Conservation (phyloP, 257 asterid genomes). For the Echites panduratus region DNA sequence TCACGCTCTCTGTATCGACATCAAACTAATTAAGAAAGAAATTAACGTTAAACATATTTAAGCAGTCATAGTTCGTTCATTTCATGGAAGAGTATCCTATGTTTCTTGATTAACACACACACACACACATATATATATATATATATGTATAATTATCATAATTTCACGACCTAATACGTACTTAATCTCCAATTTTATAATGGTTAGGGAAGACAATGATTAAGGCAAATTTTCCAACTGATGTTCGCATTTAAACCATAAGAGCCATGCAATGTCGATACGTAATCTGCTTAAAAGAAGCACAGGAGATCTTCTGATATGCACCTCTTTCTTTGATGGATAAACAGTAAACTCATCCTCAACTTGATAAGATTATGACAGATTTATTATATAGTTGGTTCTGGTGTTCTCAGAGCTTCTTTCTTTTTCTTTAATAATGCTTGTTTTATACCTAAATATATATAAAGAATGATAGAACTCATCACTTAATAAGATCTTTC, state of each 20-base stretch:
- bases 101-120: neutral
- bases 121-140: too few species aligned
- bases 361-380: slow-evolving; percentile 15
- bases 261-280: neutral
- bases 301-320: slow-evolving; percentile 16
- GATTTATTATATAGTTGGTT: neutral
- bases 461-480: neutral
- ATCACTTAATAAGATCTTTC: neutral
- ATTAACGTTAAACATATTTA: too few species aligned
- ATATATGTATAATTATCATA: neutral
- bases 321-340: slow-evolving; percentile 7
- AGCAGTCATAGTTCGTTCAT: neutral
- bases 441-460: neutral
- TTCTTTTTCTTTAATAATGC: neutral
- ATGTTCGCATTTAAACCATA: neutral
- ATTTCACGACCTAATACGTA: neutral
- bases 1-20: too few species aligned
- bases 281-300: slow-evolving; percentile 20
- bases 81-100: neutral
- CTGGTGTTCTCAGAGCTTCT: neutral
- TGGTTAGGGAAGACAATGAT: neutral
- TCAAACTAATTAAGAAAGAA: too few species aligned
- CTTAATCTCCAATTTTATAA: neutral
- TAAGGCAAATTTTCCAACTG: neutral
- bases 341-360: too few species aligned